These are phyloP conservation scores for Tolypocladium paradoxum DNA, from an alignment of 2,329 filamentous ascomycete species.

Conservation along the genomic window DNA sequence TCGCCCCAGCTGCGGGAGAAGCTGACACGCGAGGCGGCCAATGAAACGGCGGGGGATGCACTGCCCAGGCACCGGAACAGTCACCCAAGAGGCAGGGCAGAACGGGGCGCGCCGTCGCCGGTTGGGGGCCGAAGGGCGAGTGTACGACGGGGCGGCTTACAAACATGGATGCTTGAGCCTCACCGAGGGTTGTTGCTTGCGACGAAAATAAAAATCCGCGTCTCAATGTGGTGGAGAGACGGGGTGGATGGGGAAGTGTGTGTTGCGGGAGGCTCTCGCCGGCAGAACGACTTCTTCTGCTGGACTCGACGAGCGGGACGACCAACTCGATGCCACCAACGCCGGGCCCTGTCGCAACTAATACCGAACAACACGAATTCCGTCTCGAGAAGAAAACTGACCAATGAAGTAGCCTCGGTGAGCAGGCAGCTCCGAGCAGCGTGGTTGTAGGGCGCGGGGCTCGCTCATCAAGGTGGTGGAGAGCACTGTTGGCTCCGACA, in stretches of 20 bases:
- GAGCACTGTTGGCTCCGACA: not conserved
- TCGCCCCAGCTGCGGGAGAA: not conserved
- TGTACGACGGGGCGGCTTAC: not conserved
- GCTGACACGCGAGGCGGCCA: not conserved
- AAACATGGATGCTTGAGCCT: not conserved
- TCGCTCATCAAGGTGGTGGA: not conserved
- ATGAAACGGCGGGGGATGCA: not conserved
- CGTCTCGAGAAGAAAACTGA: not conserved
- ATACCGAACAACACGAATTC: not conserved
- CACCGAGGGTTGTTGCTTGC: not conserved
- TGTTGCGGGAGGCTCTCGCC: not conserved
- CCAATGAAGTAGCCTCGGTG: not conserved
- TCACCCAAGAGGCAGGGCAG: not conserved
- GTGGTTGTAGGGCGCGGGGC: not conserved
- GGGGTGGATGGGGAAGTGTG: not conserved
- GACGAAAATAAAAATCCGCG: not conserved
- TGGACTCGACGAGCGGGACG: not conserved
- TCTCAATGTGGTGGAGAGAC: not conserved
- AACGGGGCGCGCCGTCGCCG: not conserved
- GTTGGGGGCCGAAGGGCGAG: not conserved
- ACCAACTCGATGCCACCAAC: no score
- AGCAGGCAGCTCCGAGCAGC: not conserved
- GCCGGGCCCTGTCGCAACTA: not conserved
- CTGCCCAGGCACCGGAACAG: not conserved
- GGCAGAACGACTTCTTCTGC: not conserved